Base-by-base conservation (phyloP, 2,329 filamentous ascomycete genomes). In the Aspergillus sp. region DNA sequence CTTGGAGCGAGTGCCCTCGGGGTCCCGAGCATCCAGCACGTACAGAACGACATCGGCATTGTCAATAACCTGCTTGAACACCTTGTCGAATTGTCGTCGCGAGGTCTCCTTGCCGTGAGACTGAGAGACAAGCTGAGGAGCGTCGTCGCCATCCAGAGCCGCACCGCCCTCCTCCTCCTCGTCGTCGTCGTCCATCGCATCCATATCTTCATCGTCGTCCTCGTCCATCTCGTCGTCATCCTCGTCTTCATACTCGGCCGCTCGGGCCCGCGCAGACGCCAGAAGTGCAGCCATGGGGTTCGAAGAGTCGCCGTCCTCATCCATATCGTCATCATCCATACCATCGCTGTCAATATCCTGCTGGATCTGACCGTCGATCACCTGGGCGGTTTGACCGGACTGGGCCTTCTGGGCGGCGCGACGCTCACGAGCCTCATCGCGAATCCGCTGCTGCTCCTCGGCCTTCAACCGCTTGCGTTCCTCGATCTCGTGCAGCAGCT, bases 41-140 rank as follows among this genome's bases (percentile, higher is more conserved):
- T 97, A 97, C 55, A 97, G 86, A 39, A 97, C 84, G 29, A 97
- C 92, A 73, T 97, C 93, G 53, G 93, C 90, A 63, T 90, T 86
- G 63, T 96, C 91, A 36, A 96, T 87, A 16, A 97, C 92, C 72
- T 91, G 86, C 82, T 96, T 96, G 84, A 96, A 97, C 68, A 96
- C 87, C 82, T 96, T 96, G 84, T 96, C 92, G 77, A 94, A 96
- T 56, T 92, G 91, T 77, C 88, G 91, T 70, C 92, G 86, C 55
- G 93, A 96, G 51, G 83, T 84, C 63, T 90, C 87, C 69, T 77
- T 77, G 22, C 67, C 66, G 14, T 65, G 56, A 31, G 65, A 66
- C 62, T 73, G 67, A 52, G 68, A 63, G 39, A 69, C 65, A 42
- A 74, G 68, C 3, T 85, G 84, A 6, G 84, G 82, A 54, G 83